Evolutionary conservation across 2,329 filamentous ascomycete genomes (phyloP), one percentile per base, ranked within the genome.

Genomic region (Epichloe gansuensis): DNA sequence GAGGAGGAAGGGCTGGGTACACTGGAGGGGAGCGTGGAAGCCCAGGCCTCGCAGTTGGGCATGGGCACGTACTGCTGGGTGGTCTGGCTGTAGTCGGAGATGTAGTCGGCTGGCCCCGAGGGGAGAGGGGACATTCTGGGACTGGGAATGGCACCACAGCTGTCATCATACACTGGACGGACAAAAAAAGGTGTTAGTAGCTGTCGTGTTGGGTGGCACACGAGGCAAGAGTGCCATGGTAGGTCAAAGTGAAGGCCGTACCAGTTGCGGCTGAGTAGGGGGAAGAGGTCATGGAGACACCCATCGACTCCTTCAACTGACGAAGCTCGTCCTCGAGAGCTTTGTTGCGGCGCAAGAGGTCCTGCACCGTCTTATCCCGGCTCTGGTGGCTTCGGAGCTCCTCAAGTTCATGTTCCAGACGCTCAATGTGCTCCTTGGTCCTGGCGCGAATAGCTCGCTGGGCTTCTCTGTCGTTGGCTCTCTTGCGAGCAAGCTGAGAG

Each of bases 381-480:
- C 65, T 69, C 48, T 74, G 70, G 52, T 67, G 67, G 62, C 68
- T 71, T 55, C 75, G 74, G 57, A 94, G 77, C 57, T 91, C 85
- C 51, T 82, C 77, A 55, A 95, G 84, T 59, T 85, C 81, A 56
- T 74, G 74, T 70, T 94, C 87, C 49, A 95, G 73, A 23, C 74
- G 74, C 63, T 93, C 87, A 61, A 95, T 95, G 65, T 89, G 86
- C 62, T 85, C 81, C 71, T 89, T 91, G 40, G 89, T 95, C 60
- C 89, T 79, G 66, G 89, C 87, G 48, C 89, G 77, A 57, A 95
- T 95, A 42, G 87, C 87, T 48, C 89, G 80, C 70, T 95, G 89
- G 42, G 89, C 89, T 68, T 95, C 88, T 55, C 89, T 81, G 66
- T 95, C 89, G 71, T 95, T 95, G 62, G 88, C 87, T 57, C 90